Evolutionary conservation across 805 yeast genomes (phyloP).

Genomic region (Schizosaccharomyces lindneri): DNA sequence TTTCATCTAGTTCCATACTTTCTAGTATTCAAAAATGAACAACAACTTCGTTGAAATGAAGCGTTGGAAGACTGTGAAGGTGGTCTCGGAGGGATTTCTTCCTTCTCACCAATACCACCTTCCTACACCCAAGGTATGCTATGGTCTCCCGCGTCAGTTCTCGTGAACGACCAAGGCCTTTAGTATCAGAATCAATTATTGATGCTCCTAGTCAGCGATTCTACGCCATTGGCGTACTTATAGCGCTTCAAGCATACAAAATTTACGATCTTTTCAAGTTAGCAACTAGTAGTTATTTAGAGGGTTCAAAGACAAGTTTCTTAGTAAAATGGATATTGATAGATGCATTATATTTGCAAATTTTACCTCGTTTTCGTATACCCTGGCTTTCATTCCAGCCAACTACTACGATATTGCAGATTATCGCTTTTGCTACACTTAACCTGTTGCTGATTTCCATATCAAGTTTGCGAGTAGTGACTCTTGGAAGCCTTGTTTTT

Average conservation of each 20-base stretch:
- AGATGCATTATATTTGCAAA: slow-evolving; percentile 47
- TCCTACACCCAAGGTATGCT: background rate
- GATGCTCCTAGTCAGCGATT: slow-evolving; percentile 60
- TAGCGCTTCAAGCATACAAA: slow-evolving; percentile 67
- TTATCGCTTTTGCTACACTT: slow-evolving; percentile 21
- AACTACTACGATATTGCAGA: slow-evolving; percentile 26
- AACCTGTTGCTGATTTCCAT: slow-evolving; percentile 23
- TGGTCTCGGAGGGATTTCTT: background rate
- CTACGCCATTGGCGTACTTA: slow-evolving; percentile 38
- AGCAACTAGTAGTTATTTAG: slow-evolving; percentile 23
- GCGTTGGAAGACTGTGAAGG: background rate
- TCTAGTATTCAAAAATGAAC: too few species aligned
- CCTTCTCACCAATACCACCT: background rate
- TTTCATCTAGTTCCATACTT: background rate
- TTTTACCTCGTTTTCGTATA: slow-evolving; percentile 43
- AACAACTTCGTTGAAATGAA: background rate
- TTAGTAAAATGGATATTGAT: slow-evolving; percentile 44
- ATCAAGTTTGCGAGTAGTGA: slow-evolving; percentile 6
- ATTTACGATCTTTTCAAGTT: slow-evolving; percentile 41
- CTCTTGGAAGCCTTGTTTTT: slow-evolving; percentile 9
- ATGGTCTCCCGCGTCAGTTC: background rate
- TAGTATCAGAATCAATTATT: slow-evolving; percentile 36
- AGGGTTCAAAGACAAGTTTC: slow-evolving; percentile 29
- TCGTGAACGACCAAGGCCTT: background rate
- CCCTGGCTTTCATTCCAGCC: slow-evolving; percentile 48